Evolutionary conservation across 2,329 filamentous ascomycete genomes (phyloP), one percentile per base, ranked within the genome.

Genomic region (Diaporthe capsici): DNA sequence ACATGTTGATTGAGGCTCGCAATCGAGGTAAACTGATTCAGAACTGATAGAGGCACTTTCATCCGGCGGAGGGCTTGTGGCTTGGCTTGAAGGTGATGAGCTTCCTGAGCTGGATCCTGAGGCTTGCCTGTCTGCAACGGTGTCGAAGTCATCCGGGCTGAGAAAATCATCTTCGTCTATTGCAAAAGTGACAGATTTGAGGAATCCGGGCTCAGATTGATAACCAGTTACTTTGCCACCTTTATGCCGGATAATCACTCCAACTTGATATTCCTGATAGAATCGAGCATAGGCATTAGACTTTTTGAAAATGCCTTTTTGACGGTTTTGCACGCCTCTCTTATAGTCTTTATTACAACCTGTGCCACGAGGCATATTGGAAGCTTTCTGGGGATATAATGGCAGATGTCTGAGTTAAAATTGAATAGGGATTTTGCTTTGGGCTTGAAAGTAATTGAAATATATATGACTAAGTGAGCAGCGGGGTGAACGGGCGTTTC

Each of bases 81-180:
- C 49, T 5, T 53, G 49, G 49, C 49, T 53, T 53, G n/a, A 53
- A 25, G 49, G 49, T n/a, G 49, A 53, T 12, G n/a, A 53, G n/a
- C 49, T 53, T n/a, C 49, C 49, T 53, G n/a, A 53, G 49, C 49
- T 53, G n/a, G n/a, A 28, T 53, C 49, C 49, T 53, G n/a, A 53
- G n/a, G 49, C 49, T 53, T 28, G 22, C 17, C 49, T 53, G 49
- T 53, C n/a, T 53, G 20, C 17, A 28, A 53, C n/a, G 49, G 49
- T 53, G 49, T 53, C n/a, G n/a, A 53, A 53, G 49, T 53, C n/a
- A 28, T 53, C n/a, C n/a, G n/a, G n/a, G 49, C 49, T 53, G n/a
- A 53, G 17, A 22, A 53, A 53, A 53, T 53, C 7, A 25, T 53
- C 49, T 53, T 53, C 7, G n/a, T 53, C n/a, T 53, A 53, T 53